phyloP scores from a whole-genome alignment of 2,329 filamentous ascomycete species.

The Trichoderma afroharzianum region DNA sequence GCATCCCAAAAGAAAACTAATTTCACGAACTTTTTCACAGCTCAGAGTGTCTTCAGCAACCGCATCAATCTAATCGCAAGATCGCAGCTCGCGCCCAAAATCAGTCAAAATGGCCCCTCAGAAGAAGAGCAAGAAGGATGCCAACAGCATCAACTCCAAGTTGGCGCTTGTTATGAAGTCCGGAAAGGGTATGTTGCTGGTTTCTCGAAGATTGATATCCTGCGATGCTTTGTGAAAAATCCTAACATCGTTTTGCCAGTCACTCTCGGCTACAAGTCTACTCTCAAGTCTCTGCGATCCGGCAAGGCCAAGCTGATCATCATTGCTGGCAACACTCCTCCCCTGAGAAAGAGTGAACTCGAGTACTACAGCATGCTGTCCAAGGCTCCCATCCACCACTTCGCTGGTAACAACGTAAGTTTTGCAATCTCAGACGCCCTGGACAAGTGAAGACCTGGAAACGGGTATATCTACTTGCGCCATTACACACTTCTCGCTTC shows the following conservation, averaged over 20 bases:
- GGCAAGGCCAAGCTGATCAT: constrained; percentile 99
- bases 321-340: constrained; percentile 90
- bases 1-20: constrained; percentile 22
- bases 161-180: constrained; percentile 62
- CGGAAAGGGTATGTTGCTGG: constrained; percentile 65
- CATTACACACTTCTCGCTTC: constrained; percentile 6
- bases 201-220: not conserved
- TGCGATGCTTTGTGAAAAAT: not conserved
- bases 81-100: constrained; percentile 30
- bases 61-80: constrained; percentile 30
- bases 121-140: constrained; percentile 84
- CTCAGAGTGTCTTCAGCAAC: constrained; percentile 24
- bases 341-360: constrained; percentile 95
- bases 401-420: constrained; percentile 98
- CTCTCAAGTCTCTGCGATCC: constrained; percentile 80
- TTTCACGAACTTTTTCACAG: constrained; percentile 25
- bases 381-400: constrained; percentile 97
- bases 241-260: constrained; percentile 26
- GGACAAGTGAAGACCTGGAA: constrained; percentile 19
- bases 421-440: constrained; percentile 27
- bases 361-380: constrained; percentile 93
- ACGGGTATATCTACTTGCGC: not conserved
- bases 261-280: constrained; percentile 42
- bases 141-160: constrained; percentile 64
- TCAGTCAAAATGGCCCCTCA: constrained; percentile 60